Conservation (phyloP, 2,329 filamentous ascomycete genomes). For the Westerdykella aurantiaca region DNA sequence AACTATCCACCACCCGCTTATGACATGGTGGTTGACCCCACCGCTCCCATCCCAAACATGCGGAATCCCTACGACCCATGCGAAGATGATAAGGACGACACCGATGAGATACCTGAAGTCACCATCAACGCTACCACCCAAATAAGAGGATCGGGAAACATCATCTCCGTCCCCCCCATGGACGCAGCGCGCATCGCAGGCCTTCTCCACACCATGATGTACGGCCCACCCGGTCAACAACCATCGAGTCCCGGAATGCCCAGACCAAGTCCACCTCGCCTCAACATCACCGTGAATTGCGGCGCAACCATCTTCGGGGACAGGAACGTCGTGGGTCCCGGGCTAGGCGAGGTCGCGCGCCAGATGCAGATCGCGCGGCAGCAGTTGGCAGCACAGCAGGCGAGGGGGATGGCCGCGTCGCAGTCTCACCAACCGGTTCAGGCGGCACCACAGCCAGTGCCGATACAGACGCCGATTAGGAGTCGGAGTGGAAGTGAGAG, state of each 20-base stretch:
- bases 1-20: conserved; percentile 20
- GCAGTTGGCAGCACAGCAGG: conserved; percentile 4
- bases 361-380: conserved; percentile 27
- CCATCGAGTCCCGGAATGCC: background rate
- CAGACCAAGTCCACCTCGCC: background rate
- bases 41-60: conserved; percentile 14
- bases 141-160: conserved; percentile 30
- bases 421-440: conserved; percentile 3
- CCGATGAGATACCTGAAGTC: conserved; percentile 19
- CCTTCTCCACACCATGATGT: conserved; percentile 19
- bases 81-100: background rate
- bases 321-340: conserved; percentile 32
- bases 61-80: conserved; percentile 13
- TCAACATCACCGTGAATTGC: conserved; percentile 32
- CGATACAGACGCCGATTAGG: conserved; percentile 23
- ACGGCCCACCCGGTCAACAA: conserved; percentile 8
- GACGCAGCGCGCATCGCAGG: conserved; percentile 25
- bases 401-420: conserved; percentile 2
- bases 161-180: conserved; percentile 29
- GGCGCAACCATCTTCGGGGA: conserved; percentile 32
- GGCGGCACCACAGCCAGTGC: conserved; percentile 5
- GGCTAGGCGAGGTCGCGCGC: conserved; percentile 28
- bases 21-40: conserved; percentile 23
- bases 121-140: conserved; percentile 33
- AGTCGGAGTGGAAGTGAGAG: conserved; percentile 25